Evolutionary conservation across 148 eudicot genomes (phyloP).

Genomic region (Hydrangea macrophylla): DNA sequence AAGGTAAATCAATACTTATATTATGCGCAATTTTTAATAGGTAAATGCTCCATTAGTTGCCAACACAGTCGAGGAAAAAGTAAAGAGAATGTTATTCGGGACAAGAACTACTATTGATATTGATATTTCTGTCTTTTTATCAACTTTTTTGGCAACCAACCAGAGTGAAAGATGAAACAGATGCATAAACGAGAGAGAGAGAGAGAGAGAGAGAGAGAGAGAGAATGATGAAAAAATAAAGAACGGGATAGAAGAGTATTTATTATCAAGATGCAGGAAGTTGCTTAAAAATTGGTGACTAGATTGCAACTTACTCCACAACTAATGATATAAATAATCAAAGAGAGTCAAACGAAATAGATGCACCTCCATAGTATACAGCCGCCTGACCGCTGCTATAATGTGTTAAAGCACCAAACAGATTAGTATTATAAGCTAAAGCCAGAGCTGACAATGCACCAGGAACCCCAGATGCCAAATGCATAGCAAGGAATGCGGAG

Average conservation of each 20-base stretch:
- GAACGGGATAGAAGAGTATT: too few species aligned
- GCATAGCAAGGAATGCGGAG: slow-evolving; percentile 91
- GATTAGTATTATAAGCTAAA: slow-evolving; percentile 82
- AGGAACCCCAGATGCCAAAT: slow-evolving; percentile 90
- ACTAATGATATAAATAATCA: background rate
- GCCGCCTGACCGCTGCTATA: slow-evolving; percentile 99
- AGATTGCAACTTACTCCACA: background rate
- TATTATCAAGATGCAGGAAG: too few species aligned
- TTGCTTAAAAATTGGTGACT: background rate
- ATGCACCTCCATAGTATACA: slow-evolving; percentile 86
- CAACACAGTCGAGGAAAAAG: background rate
- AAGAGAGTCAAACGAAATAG: background rate
- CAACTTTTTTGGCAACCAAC: background rate
- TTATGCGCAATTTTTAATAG: background rate
- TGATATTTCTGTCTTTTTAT: background rate
- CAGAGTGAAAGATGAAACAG: background rate
- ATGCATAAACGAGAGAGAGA: background rate
- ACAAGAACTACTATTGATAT: background rate
- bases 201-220: background rate
- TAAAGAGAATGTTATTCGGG: background rate
- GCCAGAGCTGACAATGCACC: slow-evolving; percentile 75
- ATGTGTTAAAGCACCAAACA: slow-evolving; percentile 89
- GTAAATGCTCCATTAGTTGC: background rate
- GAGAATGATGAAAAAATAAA: background rate
- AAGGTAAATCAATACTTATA: too few species aligned